Base-by-base conservation (phyloP, 805 yeast genomes). In the Ogataea parapolymorpha region DNA sequence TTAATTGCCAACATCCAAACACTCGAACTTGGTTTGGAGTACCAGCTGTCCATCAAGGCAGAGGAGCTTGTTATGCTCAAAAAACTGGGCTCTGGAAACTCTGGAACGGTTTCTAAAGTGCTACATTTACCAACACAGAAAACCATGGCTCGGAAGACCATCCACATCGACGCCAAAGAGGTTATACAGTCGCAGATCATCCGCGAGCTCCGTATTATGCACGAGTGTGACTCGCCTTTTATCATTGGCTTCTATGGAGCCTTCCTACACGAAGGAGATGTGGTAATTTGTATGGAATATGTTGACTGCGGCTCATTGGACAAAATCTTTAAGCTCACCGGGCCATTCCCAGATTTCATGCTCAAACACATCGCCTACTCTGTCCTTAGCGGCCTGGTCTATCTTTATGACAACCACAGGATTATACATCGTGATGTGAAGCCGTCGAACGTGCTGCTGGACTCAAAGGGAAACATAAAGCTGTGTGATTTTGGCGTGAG, bases 401-500 rank as follows among this genome's bases (percentile, higher is more conserved):
- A 90, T 56, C 68, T 91, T 18, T 91, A 93, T 62, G 77, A 83
- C 15, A 74, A 79, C 18, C 95, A 90, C 59, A 78, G 88, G 45
- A 91, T 93, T 56, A 86, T 93, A 43, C 99, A 93, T 60, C 72
- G 99, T 48, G 99, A 93, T 61, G 89, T 93, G 51, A 93, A 93
- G 60, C 99, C 99, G 0, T 85, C 95, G 5, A 93, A 93, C 62
- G 96, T 93, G 7, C 69, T 93, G 36, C 77, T 93, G 65, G 89
- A 87, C 46, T 83, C 89, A 28, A 76, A 72, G 49, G 99, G 99
- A 18, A 84, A 82, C 49, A 80, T 93, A 51, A 93, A 90, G 62
- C 72, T 93, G 17, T 90, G 98, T 65, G 99, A 93, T 64, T 93
- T 93, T 67, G 99, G 99, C 16, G 99, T 93, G 6, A 80, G 90